phyloP scores from a whole-genome alignment of 495 filamentous ascomycete species.

The Neurospora sp. region DNA sequence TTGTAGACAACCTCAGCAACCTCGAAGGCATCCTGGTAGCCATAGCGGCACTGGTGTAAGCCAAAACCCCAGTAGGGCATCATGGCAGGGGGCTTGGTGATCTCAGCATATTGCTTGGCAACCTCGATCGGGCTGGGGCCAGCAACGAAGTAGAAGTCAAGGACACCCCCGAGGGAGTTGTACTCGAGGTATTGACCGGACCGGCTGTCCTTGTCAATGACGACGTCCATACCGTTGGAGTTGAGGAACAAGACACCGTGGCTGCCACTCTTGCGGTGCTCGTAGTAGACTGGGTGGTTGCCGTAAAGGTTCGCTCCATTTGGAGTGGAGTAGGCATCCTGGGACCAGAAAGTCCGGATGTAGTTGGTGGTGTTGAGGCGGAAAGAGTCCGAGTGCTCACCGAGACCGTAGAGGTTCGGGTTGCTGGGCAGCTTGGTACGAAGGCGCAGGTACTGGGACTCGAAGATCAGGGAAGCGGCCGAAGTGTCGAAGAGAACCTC shows the following conservation, averaged over 20 bases:
- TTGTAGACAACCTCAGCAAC: conserved; percentile 74
- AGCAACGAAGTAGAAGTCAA: conserved; percentile 79
- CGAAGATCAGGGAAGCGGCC: conserved; percentile 59
- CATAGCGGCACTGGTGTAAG: conserved; percentile 77
- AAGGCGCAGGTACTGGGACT: conserved; percentile 67
- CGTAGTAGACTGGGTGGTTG: conserved; percentile 76
- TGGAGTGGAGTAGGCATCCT: conserved; percentile 53
- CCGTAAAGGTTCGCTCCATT: conserved; percentile 64
- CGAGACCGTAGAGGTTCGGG: conserved; percentile 69
- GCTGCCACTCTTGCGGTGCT: conserved; percentile 58
- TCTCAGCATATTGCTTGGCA: conserved; percentile 59
- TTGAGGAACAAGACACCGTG: conserved; percentile 80
- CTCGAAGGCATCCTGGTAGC: conserved; percentile 66
- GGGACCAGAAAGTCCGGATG: conserved; percentile 70
- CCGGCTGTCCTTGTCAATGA: conserved; percentile 54
- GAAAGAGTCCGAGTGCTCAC: conserved; percentile 68
- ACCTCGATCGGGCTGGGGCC: conserved; percentile 66
- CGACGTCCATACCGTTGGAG: conserved; percentile 81
- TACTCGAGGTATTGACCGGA: conserved; percentile 72
- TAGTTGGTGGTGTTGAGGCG: conserved; percentile 63
- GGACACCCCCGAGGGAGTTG: conserved; percentile 67
- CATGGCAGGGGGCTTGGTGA: conserved; percentile 63
- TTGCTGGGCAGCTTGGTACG: conserved; percentile 57
- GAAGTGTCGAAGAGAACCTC: conserved; percentile 77
- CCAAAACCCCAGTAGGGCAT: conserved; percentile 82